phyloP scores from a whole-genome alignment of 1,284 basidiomycete genomes.

The Apiotrichum montevideense region DNA sequence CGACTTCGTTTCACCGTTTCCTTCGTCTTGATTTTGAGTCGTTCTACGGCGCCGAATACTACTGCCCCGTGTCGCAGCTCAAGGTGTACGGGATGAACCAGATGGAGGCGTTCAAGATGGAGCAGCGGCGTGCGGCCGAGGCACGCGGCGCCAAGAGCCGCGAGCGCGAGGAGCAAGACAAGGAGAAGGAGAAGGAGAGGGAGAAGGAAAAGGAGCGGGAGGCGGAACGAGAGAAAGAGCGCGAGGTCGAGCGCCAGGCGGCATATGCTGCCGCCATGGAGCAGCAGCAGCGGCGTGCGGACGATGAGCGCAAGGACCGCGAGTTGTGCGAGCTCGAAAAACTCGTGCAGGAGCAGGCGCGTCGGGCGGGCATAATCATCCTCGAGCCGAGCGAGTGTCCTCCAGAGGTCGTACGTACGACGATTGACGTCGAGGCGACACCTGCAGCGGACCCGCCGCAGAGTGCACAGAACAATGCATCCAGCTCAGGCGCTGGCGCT shows the following conservation, averaged over 20 bases:
- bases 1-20: constrained; percentile 82
- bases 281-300: constrained; percentile 21
- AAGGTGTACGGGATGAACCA: constrained; percentile 95
- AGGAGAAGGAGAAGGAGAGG: constrained; percentile 18
- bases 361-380: constrained; percentile 14
- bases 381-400: constrained; percentile 8
- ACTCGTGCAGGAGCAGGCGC: constrained; percentile 33
- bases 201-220: constrained; percentile 49
- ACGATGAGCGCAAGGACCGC: constrained; percentile 24
- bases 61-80: constrained; percentile 87
- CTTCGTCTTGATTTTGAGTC: constrained; percentile 91
- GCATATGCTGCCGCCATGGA: constrained; percentile 15
- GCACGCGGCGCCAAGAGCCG: constrained; percentile 25
- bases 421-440: too few species aligned
- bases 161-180: constrained; percentile 21
- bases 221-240: constrained; percentile 52
- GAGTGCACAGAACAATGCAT: neutral
- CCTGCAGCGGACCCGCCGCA: too few species aligned
- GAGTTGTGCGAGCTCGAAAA: constrained; percentile 37
- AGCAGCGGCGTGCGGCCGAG: constrained; percentile 48
- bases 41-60: constrained; percentile 92
- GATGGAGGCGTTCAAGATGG: constrained; percentile 92
- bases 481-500: neutral
- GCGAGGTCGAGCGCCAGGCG: constrained; percentile 12
- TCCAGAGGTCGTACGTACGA: neutral